Percentiles rank a stretch among this genome's conserved stretches.
phyloP scores from a whole-genome alignment of 2,329 filamentous ascomycete genomes.

The Calonectria pseudoturangicola region DNA sequence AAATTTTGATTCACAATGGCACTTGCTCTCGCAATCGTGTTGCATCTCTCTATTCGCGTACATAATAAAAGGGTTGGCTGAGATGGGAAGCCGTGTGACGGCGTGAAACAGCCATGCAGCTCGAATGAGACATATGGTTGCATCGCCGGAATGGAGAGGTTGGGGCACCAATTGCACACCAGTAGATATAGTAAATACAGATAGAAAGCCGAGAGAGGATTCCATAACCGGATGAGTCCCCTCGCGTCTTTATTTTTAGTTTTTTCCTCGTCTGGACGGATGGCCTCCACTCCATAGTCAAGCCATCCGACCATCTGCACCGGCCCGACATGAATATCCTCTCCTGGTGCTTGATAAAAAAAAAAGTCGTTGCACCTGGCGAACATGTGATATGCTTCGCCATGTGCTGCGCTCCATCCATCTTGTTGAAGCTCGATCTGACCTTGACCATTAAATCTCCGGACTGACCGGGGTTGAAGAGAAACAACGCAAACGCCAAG shows the following conservation, averaged over 20 bases:
- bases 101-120: neutral
- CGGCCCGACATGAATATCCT: slow-evolving; percentile 33
- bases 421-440: slow-evolving; percentile 15
- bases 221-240: slow-evolving; percentile 9
- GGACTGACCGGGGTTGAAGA: slow-evolving; percentile 15
- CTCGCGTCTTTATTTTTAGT: slow-evolving; percentile 22
- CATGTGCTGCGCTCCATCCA: slow-evolving; percentile 42
- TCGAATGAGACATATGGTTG: neutral
- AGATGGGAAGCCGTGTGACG: neutral
- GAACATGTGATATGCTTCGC: slow-evolving; percentile 28
- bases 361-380: slow-evolving; percentile 37
- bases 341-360: slow-evolving; percentile 45
- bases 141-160: neutral
- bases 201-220: neutral
- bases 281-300: slow-evolving; percentile 11
- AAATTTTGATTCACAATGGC: neutral
- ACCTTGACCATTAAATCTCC: slow-evolving; percentile 28
- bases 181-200: slow-evolving; percentile 20
- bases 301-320: neutral
- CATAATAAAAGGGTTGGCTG: neutral
- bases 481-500: slow-evolving; percentile 45
- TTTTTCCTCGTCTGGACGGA: slow-evolving; percentile 33
- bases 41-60: neutral
- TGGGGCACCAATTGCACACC: slow-evolving; percentile 15
- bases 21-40: too few species aligned